phyloP scores from a whole-genome alignment of 2,329 filamentous ascomycete genomes.

The Cercospora canescens region DNA sequence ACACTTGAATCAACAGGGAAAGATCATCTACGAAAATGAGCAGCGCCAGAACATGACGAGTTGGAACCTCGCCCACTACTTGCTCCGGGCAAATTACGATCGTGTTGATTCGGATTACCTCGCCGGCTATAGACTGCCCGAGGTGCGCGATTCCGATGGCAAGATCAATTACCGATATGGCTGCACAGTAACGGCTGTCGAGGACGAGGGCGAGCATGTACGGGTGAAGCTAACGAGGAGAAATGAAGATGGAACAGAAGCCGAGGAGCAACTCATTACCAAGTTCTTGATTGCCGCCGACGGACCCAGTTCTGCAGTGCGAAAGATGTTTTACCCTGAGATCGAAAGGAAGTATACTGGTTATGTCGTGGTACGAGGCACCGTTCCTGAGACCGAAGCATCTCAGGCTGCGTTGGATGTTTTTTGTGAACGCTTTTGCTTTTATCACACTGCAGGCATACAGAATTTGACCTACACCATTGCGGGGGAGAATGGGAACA shows the following conservation, averaged over 20 bases:
- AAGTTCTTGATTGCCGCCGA: constrained; percentile 49
- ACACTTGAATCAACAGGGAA: constrained; percentile 30
- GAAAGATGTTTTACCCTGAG: constrained; percentile 31
- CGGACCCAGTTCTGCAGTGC: constrained; percentile 38
- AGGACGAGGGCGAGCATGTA: constrained; percentile 31
- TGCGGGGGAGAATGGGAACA: constrained; percentile 43
- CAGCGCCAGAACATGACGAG: constrained; percentile 48
- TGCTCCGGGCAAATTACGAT: constrained; percentile 50
- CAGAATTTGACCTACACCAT: constrained; percentile 47
- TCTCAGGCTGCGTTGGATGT: constrained; percentile 35
- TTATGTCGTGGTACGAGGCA: constrained; percentile 37
- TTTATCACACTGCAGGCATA: constrained; percentile 41
- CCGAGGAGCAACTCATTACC: constrained; percentile 23
- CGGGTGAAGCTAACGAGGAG: constrained; percentile 28
- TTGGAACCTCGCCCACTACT: constrained; percentile 48
- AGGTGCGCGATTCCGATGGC: constrained; percentile 25
- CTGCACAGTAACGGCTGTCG: constrained; percentile 32
- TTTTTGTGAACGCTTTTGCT: constrained; percentile 44
- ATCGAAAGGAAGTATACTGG: constrained; percentile 36
- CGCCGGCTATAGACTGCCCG: constrained; percentile 24
- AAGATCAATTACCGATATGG: constrained; percentile 34
- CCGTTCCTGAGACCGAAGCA: constrained; percentile 36
- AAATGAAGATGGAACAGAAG: constrained; percentile 25
- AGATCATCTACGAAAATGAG: constrained; percentile 32
- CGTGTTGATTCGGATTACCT: constrained; percentile 36